A percentile compares a stretch with the other conserved stretches of the same genome.
phyloP scores from a whole-genome alignment of 768 basidiomycete genomes.

The Pleurotus djamor region DNA sequence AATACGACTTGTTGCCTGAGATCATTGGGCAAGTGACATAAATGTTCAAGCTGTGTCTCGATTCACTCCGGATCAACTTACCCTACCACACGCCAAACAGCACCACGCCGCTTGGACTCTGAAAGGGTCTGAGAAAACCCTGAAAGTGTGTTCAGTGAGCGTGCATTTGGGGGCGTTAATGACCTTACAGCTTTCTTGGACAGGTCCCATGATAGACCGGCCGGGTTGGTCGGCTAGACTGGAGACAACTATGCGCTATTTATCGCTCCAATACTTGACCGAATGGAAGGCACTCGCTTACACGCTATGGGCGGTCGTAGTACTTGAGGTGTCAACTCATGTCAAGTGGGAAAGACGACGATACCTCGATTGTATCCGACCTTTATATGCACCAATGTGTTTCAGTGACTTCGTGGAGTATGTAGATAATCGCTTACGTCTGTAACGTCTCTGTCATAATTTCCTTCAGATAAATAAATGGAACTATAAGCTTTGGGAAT shows the following conservation, averaged over 20 bases:
- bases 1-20: conserved; percentile 56
- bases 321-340: no score
- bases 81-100: conserved; percentile 47
- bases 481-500: no score
- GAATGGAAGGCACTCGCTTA: no score
- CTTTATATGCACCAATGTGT: no score
- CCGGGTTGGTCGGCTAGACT: conserved; percentile 28
- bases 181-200: conserved; percentile 48
- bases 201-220: conserved; percentile 52
- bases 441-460: conserved; percentile 58
- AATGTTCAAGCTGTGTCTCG: no score
- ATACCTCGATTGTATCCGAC: no score
- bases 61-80: no score
- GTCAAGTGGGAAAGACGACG: no score
- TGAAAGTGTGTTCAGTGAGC: conserved; percentile 12
- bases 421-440: conserved; percentile 33
- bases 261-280: no score
- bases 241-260: no score
- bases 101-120: conserved; percentile 41
- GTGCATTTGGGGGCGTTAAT: neutral
- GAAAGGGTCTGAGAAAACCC: conserved; percentile 48
- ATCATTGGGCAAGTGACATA: neutral
- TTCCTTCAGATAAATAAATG: no score
- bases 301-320: no score
- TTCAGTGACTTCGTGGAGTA: neutral